Evolutionary conservation across 78 protist species (phyloP).

Genomic region (Pelomyxa schiedti): DNA sequence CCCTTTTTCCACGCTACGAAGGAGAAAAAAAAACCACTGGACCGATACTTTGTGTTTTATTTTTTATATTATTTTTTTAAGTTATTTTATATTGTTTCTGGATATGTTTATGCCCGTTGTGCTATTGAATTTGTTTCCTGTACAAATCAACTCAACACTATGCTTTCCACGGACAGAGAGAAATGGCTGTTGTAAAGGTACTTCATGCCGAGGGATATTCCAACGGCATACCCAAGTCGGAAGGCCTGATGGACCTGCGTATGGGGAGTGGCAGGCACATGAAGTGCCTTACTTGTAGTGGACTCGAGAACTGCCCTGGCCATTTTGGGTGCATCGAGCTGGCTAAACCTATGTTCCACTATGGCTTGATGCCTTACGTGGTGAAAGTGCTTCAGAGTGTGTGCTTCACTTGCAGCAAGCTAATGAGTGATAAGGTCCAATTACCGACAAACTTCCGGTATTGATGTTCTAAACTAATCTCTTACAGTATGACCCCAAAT

Average conservation of each 20-base stretch:
- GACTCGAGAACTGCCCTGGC: conserved; percentile 86
- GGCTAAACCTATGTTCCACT: conserved; percentile 82
- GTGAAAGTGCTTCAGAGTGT: conserved; percentile 72
- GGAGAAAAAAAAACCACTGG: not conserved
- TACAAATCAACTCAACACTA: not conserved
- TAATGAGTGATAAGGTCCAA: conserved; percentile 39
- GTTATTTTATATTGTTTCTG: not conserved
- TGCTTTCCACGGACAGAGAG: not conserved
- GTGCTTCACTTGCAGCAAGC: conserved; percentile 69
- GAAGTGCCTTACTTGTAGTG: conserved; percentile 78
- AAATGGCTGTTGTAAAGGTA: conserved; percentile 45
- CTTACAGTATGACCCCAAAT: conserved; percentile 19
- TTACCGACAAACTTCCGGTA: conserved; percentile 10
- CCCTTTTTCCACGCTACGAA: not conserved
- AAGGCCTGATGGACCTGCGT: conserved; percentile 84
- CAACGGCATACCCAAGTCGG: conserved; percentile 65
- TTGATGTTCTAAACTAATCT: conserved; percentile 28
- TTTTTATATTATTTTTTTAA: not conserved
- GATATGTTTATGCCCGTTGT: not conserved
- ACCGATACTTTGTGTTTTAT: not conserved
- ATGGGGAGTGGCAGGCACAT: conserved; percentile 79
- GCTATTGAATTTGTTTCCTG: not conserved
- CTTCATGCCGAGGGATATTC: conserved; percentile 47
- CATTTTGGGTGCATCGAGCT: conserved; percentile 96
- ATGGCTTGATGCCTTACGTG: conserved; percentile 64